These are phyloP conservation scores for Haplosporangium sp. DNA, from an alignment of 371 early-diverging fungal species.

Conservation along the genomic window DNA sequence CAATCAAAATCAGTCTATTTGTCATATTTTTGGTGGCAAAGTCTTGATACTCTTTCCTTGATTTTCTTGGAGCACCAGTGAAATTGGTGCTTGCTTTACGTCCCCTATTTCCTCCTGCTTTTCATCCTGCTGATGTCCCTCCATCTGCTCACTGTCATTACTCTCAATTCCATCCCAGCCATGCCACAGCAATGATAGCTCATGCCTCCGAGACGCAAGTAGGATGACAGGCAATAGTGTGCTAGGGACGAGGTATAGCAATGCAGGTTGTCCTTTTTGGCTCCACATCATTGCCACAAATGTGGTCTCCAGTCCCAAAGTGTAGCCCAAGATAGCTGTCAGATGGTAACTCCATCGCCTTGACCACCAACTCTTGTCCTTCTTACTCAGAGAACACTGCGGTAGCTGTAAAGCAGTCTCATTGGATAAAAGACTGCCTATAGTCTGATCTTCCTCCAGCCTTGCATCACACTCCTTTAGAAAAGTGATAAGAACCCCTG, in stretches of 20 bases:
- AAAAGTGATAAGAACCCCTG: slow-evolving; percentile 53
- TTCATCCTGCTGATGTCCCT: slow-evolving; percentile 3
- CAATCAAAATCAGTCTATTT: no score
- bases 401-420: background rate
- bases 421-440: background rate
- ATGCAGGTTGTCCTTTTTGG: slow-evolving; percentile 49
- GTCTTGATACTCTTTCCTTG: background rate
- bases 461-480: slow-evolving; percentile 47
- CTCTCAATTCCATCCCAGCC: slow-evolving; percentile 39
- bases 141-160: background rate
- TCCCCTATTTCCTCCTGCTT: background rate
- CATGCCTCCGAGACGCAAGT: slow-evolving; percentile 40
- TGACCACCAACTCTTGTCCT: slow-evolving; percentile 24
- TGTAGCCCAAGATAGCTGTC: slow-evolving; percentile 44
- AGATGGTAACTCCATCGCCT: slow-evolving; percentile 49
- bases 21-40: background rate
- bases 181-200: slow-evolving; percentile 46
- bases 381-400: background rate
- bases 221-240: slow-evolving; percentile 43
- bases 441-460: slow-evolving; percentile 30
- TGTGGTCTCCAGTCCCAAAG: slow-evolving; percentile 43
- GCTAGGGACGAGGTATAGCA: slow-evolving; percentile 52
- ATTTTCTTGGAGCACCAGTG: background rate
- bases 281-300: slow-evolving; percentile 57
- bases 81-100: no score